A percentile compares a stretch with the other conserved stretches of the same genome.
phyloP scores from a whole-genome alignment of 441 rosid species.

The Gossypium gossypioides region DNA sequence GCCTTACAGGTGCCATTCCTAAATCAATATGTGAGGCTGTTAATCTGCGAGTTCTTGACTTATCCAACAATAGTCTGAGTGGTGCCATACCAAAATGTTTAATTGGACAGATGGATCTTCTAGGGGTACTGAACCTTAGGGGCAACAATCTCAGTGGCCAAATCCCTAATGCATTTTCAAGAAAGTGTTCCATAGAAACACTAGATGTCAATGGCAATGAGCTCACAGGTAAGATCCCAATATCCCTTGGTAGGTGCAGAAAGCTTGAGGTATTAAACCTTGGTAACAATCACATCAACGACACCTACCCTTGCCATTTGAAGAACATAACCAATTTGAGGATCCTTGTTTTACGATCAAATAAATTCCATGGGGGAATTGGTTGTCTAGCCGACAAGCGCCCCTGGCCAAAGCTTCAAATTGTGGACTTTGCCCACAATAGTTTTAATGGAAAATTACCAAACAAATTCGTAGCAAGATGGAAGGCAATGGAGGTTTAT shows the following conservation, averaged over 20 bases:
- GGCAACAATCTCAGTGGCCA: constrained; percentile 25
- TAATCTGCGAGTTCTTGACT: constrained; percentile 25
- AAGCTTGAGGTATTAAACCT: constrained; percentile 36
- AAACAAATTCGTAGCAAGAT: constrained; percentile 9
- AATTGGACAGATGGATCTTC: background rate
- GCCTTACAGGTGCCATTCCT: constrained; percentile 32
- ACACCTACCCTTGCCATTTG: constrained; percentile 44
- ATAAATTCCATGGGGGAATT: constrained; percentile 33
- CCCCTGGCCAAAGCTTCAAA: constrained; percentile 48
- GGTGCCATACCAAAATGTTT: constrained; percentile 36
- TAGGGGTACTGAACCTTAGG: constrained; percentile 30
- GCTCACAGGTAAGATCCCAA: constrained; percentile 38
- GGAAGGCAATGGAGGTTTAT: constrained; percentile 37
- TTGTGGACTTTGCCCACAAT: constrained; percentile 52
- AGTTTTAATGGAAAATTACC: constrained; percentile 24
- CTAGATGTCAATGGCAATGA: constrained; percentile 35
- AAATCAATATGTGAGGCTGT: constrained; percentile 26
- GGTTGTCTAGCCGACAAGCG: constrained; percentile 15
- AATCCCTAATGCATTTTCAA: constrained; percentile 17
- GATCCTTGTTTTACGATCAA: constrained; percentile 43
- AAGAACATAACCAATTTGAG: constrained; percentile 28
- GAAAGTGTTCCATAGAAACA: constrained; percentile 24
- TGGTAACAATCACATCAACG: constrained; percentile 42
- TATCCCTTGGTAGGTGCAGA: constrained; percentile 34
- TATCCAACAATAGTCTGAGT: constrained; percentile 29